phyloP scores from a whole-genome alignment of 1,139 yeast species.

The Suhomyces bribrorum region DNA sequence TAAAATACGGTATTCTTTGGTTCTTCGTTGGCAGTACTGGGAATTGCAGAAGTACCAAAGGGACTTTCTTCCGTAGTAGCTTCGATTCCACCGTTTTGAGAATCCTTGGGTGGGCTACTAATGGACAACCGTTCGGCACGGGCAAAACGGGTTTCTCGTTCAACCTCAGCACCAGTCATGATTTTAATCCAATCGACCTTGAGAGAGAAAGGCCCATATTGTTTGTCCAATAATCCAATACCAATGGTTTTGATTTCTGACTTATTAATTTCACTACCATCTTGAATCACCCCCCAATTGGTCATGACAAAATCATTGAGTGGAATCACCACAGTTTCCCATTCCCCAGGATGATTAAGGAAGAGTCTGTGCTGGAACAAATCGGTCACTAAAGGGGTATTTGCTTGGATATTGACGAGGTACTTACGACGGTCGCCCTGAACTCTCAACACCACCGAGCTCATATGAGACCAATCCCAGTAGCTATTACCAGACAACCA shows the following conservation, averaged over 20 bases:
- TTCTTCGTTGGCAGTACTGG: conserved; percentile 22
- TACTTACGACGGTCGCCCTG: conserved; percentile 76
- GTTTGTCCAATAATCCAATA: conserved; percentile 75
- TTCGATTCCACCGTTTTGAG: conserved; percentile 20
- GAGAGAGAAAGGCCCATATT: conserved; percentile 73
- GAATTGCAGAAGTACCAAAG: conserved; percentile 23
- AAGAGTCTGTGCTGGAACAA: conserved; percentile 81
- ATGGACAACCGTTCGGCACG: conserved; percentile 30
- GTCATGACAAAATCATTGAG: conserved; percentile 79
- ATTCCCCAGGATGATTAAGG: conserved; percentile 69
- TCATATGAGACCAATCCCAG: conserved; percentile 66
- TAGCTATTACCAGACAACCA: conserved; percentile 48
- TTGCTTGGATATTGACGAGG: conserved; percentile 78
- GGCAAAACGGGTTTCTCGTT: conserved; percentile 37
- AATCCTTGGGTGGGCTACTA: conserved; percentile 11
- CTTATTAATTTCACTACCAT: conserved; percentile 60
- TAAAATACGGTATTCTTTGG: conserved; percentile 37
- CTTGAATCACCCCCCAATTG: conserved; percentile 80
- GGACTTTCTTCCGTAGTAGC: conserved; percentile 22
- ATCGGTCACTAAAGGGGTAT: conserved; percentile 76
- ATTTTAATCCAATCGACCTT: conserved; percentile 76
- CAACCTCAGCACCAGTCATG: conserved; percentile 56
- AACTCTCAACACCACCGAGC: conserved; percentile 66
- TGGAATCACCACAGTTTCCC: conserved; percentile 85
- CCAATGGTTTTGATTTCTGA: conserved; percentile 74